Conservation (phyloP, 306 rosid genomes). For the Prunus mongolica region DNA sequence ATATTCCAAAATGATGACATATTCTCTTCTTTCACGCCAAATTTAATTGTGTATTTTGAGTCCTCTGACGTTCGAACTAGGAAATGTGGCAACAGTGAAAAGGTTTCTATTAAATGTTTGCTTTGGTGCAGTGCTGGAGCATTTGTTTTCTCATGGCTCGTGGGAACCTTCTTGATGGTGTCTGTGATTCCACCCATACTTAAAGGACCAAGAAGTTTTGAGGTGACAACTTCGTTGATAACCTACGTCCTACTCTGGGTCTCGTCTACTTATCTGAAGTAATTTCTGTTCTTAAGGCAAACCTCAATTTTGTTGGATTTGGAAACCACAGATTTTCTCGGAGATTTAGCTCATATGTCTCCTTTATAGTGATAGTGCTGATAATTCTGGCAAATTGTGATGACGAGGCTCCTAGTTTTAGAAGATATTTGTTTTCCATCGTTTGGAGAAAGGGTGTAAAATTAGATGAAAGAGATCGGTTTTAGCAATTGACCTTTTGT, state of each 20-base stretch:
- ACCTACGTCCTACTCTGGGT: slow-evolving; percentile 75
- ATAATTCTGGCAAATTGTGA: slow-evolving; percentile 1
- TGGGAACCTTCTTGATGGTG: slow-evolving; percentile 99
- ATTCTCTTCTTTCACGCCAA: not conserved
- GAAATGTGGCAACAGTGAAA: not conserved
- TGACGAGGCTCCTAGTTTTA: slow-evolving; percentile 17
- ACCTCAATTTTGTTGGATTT: slow-evolving; percentile 44
- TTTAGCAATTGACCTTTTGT: not conserved
- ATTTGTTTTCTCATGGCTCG: slow-evolving; percentile 74
- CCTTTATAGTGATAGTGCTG: not conserved
- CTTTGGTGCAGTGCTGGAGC: slow-evolving; percentile 75
- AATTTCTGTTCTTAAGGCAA: slow-evolving; percentile 15
- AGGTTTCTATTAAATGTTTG: slow-evolving; percentile 15
- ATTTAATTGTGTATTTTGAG: not conserved
- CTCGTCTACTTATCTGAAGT: slow-evolving; percentile 83
- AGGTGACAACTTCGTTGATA: slow-evolving; percentile 78
- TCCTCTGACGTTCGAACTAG: not conserved
- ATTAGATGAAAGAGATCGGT: not conserved
- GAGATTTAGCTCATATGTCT: slow-evolving; percentile 11
- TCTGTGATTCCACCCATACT: slow-evolving; percentile 85
- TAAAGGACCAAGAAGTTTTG: slow-evolving; percentile 83
- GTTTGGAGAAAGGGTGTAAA: slow-evolving; percentile 13
- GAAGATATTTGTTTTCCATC: slow-evolving; percentile 1
- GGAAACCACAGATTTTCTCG: slow-evolving; percentile 3
- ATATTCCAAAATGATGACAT: not conserved